Evolutionary conservation across 768 basidiomycete genomes (phyloP).

Genomic region (Pulveroboletus sp.): DNA sequence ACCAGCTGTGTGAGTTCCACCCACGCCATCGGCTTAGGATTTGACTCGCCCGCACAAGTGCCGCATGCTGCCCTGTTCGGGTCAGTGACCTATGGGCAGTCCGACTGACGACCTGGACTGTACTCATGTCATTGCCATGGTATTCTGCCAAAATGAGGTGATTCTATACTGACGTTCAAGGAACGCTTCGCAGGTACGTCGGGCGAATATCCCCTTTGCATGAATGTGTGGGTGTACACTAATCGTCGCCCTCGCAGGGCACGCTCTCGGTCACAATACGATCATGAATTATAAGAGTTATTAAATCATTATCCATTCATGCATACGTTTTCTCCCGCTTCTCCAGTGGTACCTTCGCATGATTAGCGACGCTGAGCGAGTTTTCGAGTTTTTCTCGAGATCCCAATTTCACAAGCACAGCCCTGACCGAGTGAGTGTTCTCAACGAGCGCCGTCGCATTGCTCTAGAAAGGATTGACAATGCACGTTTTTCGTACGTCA

Average conservation of each 20-base stretch:
- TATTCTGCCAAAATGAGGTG: conserved; percentile 1
- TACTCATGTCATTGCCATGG: conserved; percentile 4
- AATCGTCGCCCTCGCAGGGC: conserved; percentile 10
- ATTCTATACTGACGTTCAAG: neutral
- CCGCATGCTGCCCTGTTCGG: neutral
- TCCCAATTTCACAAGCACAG: neutral
- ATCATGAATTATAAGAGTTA: conserved; percentile 12
- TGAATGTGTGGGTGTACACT: conserved; percentile 19
- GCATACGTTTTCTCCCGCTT: neutral
- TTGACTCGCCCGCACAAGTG: conserved; percentile 1
- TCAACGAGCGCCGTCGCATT: conserved; percentile 67
- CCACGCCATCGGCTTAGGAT: conserved; percentile 9
- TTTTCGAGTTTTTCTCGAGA: neutral
- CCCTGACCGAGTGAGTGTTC: conserved; percentile 17
- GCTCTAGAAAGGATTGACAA: conserved; percentile 83
- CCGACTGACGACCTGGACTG: neutral
- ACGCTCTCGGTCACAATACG: conserved; percentile 4
- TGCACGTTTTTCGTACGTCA: conserved; percentile 71
- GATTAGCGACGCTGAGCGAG: conserved; percentile 2
- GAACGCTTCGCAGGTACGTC: neutral
- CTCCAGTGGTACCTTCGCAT: conserved; percentile 10
- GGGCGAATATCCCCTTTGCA: conserved; percentile 1
- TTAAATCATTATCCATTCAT: neutral
- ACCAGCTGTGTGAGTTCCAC: conserved; percentile 11
- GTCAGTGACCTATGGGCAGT: neutral